These are phyloP conservation scores for Aspergillus mulundensis DNA, from an alignment of 495 filamentous ascomycete genomes.

Conservation along the genomic window DNA sequence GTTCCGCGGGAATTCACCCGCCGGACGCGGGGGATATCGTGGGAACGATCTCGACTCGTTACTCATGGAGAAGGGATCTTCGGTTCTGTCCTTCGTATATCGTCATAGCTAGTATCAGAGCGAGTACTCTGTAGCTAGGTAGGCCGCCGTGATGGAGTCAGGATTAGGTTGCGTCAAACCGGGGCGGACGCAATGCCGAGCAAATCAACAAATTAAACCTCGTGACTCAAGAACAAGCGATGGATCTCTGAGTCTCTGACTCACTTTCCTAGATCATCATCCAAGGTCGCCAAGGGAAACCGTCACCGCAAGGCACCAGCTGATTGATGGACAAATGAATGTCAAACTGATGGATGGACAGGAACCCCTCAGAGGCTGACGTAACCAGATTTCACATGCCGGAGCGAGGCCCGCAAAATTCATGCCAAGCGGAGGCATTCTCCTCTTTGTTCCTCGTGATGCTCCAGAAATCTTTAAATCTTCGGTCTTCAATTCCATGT, in stretches of 20 bases:
- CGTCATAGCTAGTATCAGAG: not conserved
- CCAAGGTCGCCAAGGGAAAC: not conserved
- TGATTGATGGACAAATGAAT: not conserved
- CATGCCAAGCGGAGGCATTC: conserved; percentile 4
- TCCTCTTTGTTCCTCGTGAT: conserved; percentile 2
- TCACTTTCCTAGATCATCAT: not conserved
- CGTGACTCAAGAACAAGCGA: not conserved
- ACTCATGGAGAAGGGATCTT: not conserved
- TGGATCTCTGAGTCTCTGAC: not conserved
- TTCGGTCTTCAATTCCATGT: not conserved
- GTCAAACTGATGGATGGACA: not conserved
- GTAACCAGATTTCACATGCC: conserved; percentile 20
- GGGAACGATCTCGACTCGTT: not conserved
- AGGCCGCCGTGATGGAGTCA: not conserved
- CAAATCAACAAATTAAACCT: not conserved
- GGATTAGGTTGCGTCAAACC: not conserved
- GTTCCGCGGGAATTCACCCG: not conserved
- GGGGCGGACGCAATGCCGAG: not conserved
- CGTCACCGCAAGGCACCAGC: not conserved
- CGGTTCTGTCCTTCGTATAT: not conserved
- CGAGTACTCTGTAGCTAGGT: not conserved
- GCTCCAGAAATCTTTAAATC: not conserved
- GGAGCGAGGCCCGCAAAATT: not conserved
- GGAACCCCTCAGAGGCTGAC: conserved; percentile 1
- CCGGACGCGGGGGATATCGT: not conserved